phyloP scores from a whole-genome alignment of 345 rosid species.

The Populus euphratica region DNA sequence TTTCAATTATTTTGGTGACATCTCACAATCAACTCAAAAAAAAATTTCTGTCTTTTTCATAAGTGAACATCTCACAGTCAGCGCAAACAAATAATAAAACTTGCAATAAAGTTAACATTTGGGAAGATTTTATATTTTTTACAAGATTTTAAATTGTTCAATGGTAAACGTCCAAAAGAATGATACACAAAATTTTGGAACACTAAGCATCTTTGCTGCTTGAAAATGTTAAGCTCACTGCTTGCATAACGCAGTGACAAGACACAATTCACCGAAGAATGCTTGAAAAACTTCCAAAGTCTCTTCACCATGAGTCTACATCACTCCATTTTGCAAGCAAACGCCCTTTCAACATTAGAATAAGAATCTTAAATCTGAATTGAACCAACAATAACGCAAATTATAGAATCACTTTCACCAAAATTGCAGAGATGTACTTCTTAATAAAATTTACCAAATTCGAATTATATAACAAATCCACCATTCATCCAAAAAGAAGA shows the following conservation, averaged over 20 bases:
- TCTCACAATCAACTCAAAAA: no score
- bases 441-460: not conserved
- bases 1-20: no score
- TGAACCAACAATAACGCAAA: not conserved
- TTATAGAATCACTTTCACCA: not conserved
- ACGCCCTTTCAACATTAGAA: not conserved
- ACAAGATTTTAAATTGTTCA: no score
- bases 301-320: slow-evolving; percentile 77
- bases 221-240: slow-evolving; percentile 80
- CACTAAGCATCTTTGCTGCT: slow-evolving; percentile 64
- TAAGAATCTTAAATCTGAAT: not conserved
- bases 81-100: no score
- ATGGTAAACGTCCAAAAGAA: no score
- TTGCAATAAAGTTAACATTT: no score
- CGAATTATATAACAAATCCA: no score
- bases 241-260: slow-evolving; percentile 71
- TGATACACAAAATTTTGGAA: not conserved
- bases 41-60: no score
- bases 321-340: slow-evolving; percentile 53
- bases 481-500: no score
- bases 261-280: slow-evolving; percentile 58
- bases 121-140: no score
- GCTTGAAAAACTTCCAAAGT: slow-evolving; percentile 67
- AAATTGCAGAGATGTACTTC: not conserved
- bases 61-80: no score